Conservation (phyloP, 441 rosid genomes). For the Erodium chrysanthum region DNA sequence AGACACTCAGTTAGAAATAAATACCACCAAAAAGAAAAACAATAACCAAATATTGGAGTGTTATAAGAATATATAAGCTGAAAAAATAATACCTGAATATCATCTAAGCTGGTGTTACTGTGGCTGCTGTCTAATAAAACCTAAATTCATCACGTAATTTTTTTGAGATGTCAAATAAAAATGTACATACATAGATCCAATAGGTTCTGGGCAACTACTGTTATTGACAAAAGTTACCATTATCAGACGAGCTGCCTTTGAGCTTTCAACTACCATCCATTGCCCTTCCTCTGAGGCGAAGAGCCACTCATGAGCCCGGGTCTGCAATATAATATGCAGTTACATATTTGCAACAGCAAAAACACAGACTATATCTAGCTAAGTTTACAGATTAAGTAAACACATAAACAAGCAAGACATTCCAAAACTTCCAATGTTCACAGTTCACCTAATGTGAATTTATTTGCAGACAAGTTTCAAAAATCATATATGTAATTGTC, state of each 20-base stretch:
- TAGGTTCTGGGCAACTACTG: slow-evolving; percentile 8
- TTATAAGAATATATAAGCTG: slow-evolving; percentile 7
- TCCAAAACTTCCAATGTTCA: slow-evolving; percentile 6
- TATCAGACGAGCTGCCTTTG: slow-evolving; percentile 77
- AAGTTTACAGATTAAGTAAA: neutral
- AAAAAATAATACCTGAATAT: slow-evolving; percentile 50
- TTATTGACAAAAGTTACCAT: slow-evolving; percentile 39
- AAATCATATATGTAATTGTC: neutral
- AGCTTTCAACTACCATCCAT: slow-evolving; percentile 73
- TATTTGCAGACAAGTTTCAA: neutral
- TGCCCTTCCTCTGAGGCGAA: slow-evolving; percentile 95
- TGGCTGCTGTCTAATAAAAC: slow-evolving; percentile 57
- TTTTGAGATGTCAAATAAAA: slow-evolving; percentile 18
- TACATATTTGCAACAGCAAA: slow-evolving; percentile 23
- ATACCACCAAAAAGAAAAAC: slow-evolving; percentile 1
- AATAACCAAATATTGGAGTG: slow-evolving; percentile 7
- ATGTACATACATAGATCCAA: slow-evolving; percentile 4
- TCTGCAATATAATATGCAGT: slow-evolving; percentile 48
- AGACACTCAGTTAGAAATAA: slow-evolving; percentile 9
- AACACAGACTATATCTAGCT: neutral
- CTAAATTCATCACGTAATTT: slow-evolving; percentile 30
- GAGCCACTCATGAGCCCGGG: slow-evolving; percentile 86
- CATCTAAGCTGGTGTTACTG: slow-evolving; percentile 49
- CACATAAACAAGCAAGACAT: neutral
- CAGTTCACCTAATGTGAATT: neutral